Conservation (phyloP, 2,329 filamentous ascomycete species). For the Penicillium sp. region DNA sequence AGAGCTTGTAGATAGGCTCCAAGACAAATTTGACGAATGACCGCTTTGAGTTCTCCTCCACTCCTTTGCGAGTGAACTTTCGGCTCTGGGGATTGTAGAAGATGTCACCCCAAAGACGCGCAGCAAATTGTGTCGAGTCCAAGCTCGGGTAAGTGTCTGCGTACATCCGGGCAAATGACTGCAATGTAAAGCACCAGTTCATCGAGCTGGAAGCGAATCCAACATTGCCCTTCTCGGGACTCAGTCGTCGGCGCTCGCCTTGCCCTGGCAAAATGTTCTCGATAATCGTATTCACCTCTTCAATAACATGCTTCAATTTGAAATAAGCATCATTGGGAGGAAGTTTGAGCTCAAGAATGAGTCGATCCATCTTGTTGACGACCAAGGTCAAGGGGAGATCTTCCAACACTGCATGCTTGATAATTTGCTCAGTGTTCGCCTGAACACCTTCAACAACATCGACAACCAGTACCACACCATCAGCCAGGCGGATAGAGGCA, state of each 20-base stretch:
- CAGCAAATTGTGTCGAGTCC: slow-evolving; percentile 77
- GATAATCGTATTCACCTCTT: slow-evolving; percentile 95
- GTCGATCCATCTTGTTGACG: slow-evolving; percentile 94
- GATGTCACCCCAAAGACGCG: slow-evolving; percentile 89
- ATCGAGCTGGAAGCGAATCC: slow-evolving; percentile 90
- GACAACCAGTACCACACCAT: slow-evolving; percentile 89
- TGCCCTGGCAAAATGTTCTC: slow-evolving; percentile 79
- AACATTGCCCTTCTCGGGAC: slow-evolving; percentile 97
- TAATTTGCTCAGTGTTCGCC: slow-evolving; percentile 93
- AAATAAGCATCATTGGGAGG: slow-evolving; percentile 96
- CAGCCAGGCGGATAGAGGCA: slow-evolving; percentile 77
- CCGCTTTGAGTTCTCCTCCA: slow-evolving; percentile 75
- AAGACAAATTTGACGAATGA: slow-evolving; percentile 93
- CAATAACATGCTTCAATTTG: slow-evolving; percentile 97
- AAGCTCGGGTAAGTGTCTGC: slow-evolving; percentile 80
- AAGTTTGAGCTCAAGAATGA: slow-evolving; percentile 90
- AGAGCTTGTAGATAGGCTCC: slow-evolving; percentile 97
- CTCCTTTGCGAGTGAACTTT: slow-evolving; percentile 83
- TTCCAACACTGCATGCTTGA: slow-evolving; percentile 90
- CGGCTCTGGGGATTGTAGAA: slow-evolving; percentile 91
- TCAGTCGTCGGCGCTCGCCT: slow-evolving; percentile 76
- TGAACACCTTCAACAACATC: slow-evolving; percentile 99
- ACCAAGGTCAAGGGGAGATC: slow-evolving; percentile 85
- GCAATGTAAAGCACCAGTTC: slow-evolving; percentile 94
- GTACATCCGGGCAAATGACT: slow-evolving; percentile 96